phyloP scores from a whole-genome alignment of 441 rosid genomes.

The Pelargonium fulgidum region DNA sequence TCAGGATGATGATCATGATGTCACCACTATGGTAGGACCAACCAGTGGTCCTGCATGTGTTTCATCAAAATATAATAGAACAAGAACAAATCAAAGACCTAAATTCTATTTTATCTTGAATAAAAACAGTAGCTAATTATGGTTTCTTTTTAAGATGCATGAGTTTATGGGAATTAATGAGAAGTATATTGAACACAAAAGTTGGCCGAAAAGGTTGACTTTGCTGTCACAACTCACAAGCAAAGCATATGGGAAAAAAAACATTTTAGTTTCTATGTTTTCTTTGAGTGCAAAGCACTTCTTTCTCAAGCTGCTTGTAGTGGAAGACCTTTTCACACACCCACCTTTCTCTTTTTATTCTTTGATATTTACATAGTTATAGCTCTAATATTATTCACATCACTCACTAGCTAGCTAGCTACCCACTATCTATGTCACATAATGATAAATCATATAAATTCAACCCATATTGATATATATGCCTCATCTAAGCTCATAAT shows the following conservation, averaged over 20 bases:
- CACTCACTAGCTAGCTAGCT: not conserved
- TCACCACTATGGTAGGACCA: too few species aligned
- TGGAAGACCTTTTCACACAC: constrained; percentile 28
- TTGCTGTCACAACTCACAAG: too few species aligned
- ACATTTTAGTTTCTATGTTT: constrained; percentile 21
- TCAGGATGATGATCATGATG: too few species aligned
- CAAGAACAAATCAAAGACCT: too few species aligned
- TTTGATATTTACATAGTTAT: not conserved
- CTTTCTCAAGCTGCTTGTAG: constrained; percentile 19
- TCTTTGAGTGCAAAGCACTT: constrained; percentile 91
- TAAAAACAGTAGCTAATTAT: not conserved
- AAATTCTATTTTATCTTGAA: too few species aligned
- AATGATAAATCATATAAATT: not conserved
- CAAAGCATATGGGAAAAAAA: constrained; percentile 39
- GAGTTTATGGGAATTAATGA: constrained; percentile 29
- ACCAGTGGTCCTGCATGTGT: too few species aligned
- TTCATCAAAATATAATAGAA: too few species aligned
- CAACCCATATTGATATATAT: too few species aligned
- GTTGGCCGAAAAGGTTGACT: constrained; percentile 82
- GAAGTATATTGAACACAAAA: constrained; percentile 28
- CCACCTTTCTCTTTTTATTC: not conserved
- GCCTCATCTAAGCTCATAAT: too few species aligned
- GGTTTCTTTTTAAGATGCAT: constrained; percentile 27
- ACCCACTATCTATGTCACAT: not conserved
- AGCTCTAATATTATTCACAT: not conserved